Evolutionary conservation across 495 filamentous ascomycete genomes (phyloP).

Genomic region (Aspergillus cavernicola): DNA sequence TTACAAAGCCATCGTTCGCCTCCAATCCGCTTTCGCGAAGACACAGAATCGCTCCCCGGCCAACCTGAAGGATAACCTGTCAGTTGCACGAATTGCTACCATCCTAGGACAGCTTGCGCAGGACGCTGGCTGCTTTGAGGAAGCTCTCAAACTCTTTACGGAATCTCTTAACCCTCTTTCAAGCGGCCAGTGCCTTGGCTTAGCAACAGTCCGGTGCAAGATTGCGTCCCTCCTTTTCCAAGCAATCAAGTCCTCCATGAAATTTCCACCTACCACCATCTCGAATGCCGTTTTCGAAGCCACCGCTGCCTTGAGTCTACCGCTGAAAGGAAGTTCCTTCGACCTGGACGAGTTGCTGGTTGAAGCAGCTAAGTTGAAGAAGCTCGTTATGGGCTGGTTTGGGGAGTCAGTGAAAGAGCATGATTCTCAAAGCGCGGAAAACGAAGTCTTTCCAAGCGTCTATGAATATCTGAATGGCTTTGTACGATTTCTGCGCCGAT

Average conservation of each 20-base stretch:
- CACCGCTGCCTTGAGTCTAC: conserved; percentile 50
- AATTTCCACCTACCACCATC: conserved; percentile 15
- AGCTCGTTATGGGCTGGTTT: conserved; percentile 53
- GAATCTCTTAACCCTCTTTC: conserved; percentile 32
- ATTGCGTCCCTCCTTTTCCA: conserved; percentile 42
- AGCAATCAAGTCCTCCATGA: conserved; percentile 26
- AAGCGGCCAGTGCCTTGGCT: conserved; percentile 30
- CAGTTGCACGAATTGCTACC: conserved; percentile 32
- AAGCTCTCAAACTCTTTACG: conserved; percentile 38
- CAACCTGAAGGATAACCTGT: conserved; percentile 22
- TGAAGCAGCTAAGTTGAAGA: conserved; percentile 61
- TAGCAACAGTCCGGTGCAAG: conserved; percentile 41
- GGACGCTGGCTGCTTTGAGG: conserved; percentile 42
- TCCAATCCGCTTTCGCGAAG: conserved; percentile 32
- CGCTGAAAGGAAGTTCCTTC: conserved; percentile 56
- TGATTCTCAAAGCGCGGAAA: conserved; percentile 16
- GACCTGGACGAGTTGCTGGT: conserved; percentile 70
- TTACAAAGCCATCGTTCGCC: conserved; percentile 36
- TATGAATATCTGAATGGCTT: conserved; percentile 41
- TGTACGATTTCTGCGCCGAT: conserved; percentile 43
- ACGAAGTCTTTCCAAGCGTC: conserved; percentile 22
- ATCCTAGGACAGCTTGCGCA: conserved; percentile 43
- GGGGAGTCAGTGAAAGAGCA: conserved; percentile 31
- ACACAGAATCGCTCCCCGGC: conserved; percentile 25
- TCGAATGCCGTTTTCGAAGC: conserved; percentile 31